Percentiles rank a stretch among this genome's conserved stretches.
These are phyloP conservation scores for Mycena pura DNA, from an alignment of 768 basidiomycete species.

Conservation along the genomic window DNA sequence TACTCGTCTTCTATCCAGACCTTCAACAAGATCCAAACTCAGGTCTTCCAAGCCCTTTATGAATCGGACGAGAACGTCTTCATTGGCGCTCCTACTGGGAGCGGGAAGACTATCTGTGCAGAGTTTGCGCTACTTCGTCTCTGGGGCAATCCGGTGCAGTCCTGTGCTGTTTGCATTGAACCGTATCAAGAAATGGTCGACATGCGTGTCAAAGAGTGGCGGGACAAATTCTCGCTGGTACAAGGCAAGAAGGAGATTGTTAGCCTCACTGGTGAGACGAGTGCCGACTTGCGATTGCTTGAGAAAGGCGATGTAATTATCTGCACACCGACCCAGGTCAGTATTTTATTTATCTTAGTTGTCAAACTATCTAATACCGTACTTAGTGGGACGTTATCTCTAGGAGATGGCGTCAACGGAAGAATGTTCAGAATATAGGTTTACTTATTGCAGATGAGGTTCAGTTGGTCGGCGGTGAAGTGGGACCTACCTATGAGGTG, in stretches of 20 bases:
- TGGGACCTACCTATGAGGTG: conserved; percentile 96
- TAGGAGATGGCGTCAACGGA: conserved; percentile 93
- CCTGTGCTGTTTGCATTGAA: conserved; percentile 92
- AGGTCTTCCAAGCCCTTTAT: conserved; percentile 98
- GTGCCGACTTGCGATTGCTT: conserved; percentile 86
- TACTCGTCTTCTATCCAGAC: conserved; percentile 81
- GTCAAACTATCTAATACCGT: conserved; percentile 4
- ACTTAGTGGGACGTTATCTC: conserved; percentile 93
- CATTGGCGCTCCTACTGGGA: conserved; percentile 95
- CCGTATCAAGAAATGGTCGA: conserved; percentile 99
- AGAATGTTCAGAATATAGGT: conserved; percentile 94
- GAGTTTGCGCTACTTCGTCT: conserved; percentile 95
- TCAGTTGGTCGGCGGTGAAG: conserved; percentile 92
- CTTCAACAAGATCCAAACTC: conserved; percentile 99
- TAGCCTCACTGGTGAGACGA: conserved; percentile 92
- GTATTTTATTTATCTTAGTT: conserved; percentile 31
- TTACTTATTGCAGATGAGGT: conserved; percentile 95
- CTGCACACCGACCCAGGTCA: conserved; percentile 89
- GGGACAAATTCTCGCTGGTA: conserved; percentile 76
- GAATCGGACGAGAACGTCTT: conserved; percentile 97
- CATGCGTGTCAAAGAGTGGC: conserved; percentile 88
- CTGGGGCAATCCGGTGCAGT: conserved; percentile 87
- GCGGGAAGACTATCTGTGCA: conserved; percentile 96
- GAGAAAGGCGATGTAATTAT: conserved; percentile 94
- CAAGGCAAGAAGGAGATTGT: conserved; percentile 96